phyloP scores from a whole-genome alignment of 2,329 filamentous ascomycete species.

The Elsinoe perseae region DNA sequence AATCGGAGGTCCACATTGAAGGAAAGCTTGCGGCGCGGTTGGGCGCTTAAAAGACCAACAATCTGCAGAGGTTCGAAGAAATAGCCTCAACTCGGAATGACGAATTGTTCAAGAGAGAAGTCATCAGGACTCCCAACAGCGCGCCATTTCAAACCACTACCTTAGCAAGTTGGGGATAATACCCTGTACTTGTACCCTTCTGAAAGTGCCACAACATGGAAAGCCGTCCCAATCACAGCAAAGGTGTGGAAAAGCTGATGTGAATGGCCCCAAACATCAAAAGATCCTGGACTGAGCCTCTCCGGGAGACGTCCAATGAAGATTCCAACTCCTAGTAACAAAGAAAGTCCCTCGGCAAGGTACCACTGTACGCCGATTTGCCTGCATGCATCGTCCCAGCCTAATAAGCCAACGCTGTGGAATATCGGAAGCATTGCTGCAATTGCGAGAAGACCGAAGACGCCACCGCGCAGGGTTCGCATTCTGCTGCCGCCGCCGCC shows the following conservation, averaged over 20 bases:
- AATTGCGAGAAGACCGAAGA: slow-evolving; percentile 23
- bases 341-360: slow-evolving; percentile 20
- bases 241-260: slow-evolving; percentile 19
- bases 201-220: slow-evolving; percentile 17
- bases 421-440: slow-evolving; percentile 28
- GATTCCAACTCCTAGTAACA: slow-evolving; percentile 20
- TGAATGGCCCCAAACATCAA: slow-evolving; percentile 21
- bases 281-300: slow-evolving; percentile 19
- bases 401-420: slow-evolving; percentile 22
- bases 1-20: not conserved
- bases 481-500: slow-evolving; percentile 25
- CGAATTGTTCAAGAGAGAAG: too few relatives aligned
- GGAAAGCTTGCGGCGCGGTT: slow-evolving; percentile 8
- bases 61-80: too few relatives aligned
- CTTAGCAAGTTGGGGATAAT: not conserved
- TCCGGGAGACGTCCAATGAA: slow-evolving; percentile 20
- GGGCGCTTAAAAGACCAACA: too few relatives aligned
- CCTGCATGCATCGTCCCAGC: slow-evolving; percentile 22
- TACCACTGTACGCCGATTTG: slow-evolving; percentile 24
- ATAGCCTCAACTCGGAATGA: too few relatives aligned
- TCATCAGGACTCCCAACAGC: too few relatives aligned
- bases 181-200: slow-evolving; percentile 11
- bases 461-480: slow-evolving; percentile 23
- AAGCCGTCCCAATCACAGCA: slow-evolving; percentile 17
- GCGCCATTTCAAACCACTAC: not conserved